Evolutionary conservation across 768 basidiomycete genomes (phyloP), one percentile per base, ranked within the genome.

Genomic region (Dentipellis sp.): DNA sequence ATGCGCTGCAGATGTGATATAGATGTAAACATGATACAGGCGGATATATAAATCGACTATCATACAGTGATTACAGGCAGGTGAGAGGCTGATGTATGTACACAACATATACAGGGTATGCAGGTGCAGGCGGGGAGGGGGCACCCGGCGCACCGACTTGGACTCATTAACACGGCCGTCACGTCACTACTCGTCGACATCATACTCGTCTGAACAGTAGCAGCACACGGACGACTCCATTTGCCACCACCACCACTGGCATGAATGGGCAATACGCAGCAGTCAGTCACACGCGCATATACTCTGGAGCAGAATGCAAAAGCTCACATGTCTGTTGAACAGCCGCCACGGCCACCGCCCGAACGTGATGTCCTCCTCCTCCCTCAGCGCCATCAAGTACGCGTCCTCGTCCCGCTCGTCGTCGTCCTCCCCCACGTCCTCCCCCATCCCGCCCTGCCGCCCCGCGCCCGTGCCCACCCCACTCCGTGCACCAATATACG

Each of bases 231-330:
- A 65, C 4, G 83, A 80, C 61, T 86, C 80, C 1, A 86, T 52
- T 54, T 81, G 79, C 86, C 84, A 86, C 84, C 84, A 82, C 89
- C 90, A 92, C 88, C 89, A 91, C 89, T 91, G 40, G 60, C 14
- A 35, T 16, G 2, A 4, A 38, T 17, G 11, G 38, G 40, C 23
- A 34, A 42, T 34, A 34, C 51, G 17, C 59, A 52, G 46, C 53
- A 37, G 47, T n/a, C 35, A 23, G 7, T 4, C 38, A 52, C 50
- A 53, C 53, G 53, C 19, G 1, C 38, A 17, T 34, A 51, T 53
- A 36, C 12, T 38, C 35, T 7, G 16, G 42, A 46, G 53, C 14
- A 16, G 21, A 2, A 34, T 22, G 21, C 37, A 50, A 29, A 38
- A 7, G 75, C 84, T 61, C 68, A 90, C 88, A 68, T 82, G 81